Evolutionary conservation across 495 filamentous ascomycete species (phyloP), one percentile per base, ranked within the genome.

Genomic region (Penicillium odoratum): DNA sequence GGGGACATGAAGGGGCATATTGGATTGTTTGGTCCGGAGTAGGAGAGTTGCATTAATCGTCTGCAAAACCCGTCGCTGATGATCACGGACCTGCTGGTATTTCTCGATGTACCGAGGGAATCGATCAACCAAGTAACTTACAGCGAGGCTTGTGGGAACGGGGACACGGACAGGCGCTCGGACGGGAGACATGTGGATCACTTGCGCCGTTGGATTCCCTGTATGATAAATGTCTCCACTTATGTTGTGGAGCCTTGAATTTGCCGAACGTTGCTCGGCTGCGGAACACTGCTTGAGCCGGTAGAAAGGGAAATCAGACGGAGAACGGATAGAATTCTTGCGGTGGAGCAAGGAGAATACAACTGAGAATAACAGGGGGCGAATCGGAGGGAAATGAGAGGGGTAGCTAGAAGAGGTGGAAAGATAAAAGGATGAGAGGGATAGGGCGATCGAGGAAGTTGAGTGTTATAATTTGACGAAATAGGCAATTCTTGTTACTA

Each of bases 1-100:
- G 0, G 79, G 82, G 9, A 69, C 18, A 7, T 56, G 15, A n/a
- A 51, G 16, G 10, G 26, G 13, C 50, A 61, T 48, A 36, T 33
- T 16, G 16, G 8, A 7, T 15, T 29, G 21, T 49, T 13, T 7
- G 21, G 21, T 36, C 8, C 11, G 33, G 33, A 2, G 33, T 36
- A 36, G 8, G 9, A 36, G 33, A 9, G 33, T 36, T 36, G 8
- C 33, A 36, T 8, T 8, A 36, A 36, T 36, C 4, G 8, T 10
- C 33, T 10, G 9, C 33, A 11, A 8, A 36, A 36, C 9, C 33
- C 33, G 2, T 33, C 30, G 30, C 8, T 13, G 8, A 36, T 36
- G 13, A 36, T 10, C 33, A 36, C 33, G 33, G 10, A 36, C 4
- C 7, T 10, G 6, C 33, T 36, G 6, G 9, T 11, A 4, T 36